A percentile compares a stretch with the other conserved stretches of the same genome.
Conservation (phyloP, 441 rosid genomes). For the Erodium chrysanthum region DNA sequence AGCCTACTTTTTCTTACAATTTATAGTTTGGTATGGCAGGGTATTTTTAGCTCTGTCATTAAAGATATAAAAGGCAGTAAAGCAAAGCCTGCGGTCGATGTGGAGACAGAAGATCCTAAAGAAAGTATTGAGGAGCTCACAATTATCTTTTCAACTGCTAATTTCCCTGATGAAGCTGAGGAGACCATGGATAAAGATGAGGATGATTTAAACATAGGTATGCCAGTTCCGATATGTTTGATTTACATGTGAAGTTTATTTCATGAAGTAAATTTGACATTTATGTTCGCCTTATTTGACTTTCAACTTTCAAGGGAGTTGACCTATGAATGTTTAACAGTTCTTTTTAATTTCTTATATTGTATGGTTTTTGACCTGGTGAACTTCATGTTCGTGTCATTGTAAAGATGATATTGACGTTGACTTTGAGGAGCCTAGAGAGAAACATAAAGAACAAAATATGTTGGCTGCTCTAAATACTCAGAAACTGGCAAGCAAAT, state of each 20-base stretch:
- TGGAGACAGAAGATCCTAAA: conserved; percentile 51
- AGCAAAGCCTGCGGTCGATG: conserved; percentile 39
- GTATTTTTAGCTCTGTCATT: conserved; percentile 73
- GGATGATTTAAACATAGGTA: conserved; percentile 56
- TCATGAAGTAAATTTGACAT: neutral
- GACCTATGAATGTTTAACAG: neutral
- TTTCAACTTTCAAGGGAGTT: neutral
- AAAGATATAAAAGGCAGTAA: conserved; percentile 45
- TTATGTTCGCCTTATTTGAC: neutral
- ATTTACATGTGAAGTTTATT: no score
- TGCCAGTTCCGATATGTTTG: neutral
- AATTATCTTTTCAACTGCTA: conserved; percentile 42
- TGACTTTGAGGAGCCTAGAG: conserved; percentile 28
- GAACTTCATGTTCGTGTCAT: neutral
- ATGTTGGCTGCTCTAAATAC: conserved; percentile 50
- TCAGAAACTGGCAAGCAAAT: conserved; percentile 58
- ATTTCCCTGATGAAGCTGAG: conserved; percentile 42
- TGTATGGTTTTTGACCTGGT: neutral
- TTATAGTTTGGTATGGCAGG: conserved; percentile 31
- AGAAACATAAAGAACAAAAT: conserved; percentile 59
- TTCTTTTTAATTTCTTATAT: neutral
- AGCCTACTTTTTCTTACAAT: neutral
- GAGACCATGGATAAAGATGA: conserved; percentile 36
- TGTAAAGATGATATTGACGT: conserved; percentile 65
- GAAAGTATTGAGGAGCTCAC: conserved; percentile 59